phyloP scores from a whole-genome alignment of 2,329 filamentous ascomycete species.

The Apiospora arundinis region DNA sequence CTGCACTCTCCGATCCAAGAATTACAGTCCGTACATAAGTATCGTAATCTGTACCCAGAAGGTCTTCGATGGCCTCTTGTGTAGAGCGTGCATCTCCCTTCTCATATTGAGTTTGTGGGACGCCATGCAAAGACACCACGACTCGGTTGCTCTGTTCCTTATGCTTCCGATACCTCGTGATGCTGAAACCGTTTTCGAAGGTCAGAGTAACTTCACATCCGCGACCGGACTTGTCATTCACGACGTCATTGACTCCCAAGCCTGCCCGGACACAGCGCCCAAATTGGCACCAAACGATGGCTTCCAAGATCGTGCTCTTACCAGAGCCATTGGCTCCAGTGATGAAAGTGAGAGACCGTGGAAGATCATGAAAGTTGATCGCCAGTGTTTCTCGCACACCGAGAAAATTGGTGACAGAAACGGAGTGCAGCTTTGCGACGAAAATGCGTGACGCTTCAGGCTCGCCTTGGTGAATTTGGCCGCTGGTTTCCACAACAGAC shows the following conservation, averaged over 20 bases:
- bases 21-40: slow-evolving; percentile 41
- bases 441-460: slow-evolving; percentile 31
- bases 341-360: slow-evolving; percentile 37
- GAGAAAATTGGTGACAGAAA: slow-evolving; percentile 43
- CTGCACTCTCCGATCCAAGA: slow-evolving; percentile 40
- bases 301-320: slow-evolving; percentile 43
- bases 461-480: neutral
- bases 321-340: slow-evolving; percentile 41
- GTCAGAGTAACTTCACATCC: slow-evolving; percentile 38
- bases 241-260: slow-evolving; percentile 37
- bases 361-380: slow-evolving; percentile 37
- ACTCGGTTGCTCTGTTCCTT: slow-evolving; percentile 34
- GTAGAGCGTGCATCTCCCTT: slow-evolving; percentile 31
- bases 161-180: slow-evolving; percentile 39
- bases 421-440: slow-evolving; percentile 32
- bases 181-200: slow-evolving; percentile 41
- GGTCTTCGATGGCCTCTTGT: slow-evolving; percentile 38
- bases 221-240: slow-evolving; percentile 39
- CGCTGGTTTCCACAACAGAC: neutral
- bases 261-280: slow-evolving; percentile 40
- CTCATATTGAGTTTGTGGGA: slow-evolving; percentile 37
- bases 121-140: slow-evolving; percentile 37
- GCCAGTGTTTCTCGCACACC: slow-evolving; percentile 37
- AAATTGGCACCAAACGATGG: slow-evolving; percentile 44
- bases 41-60: slow-evolving; percentile 41